Percentiles rank a stretch among this genome's conserved stretches.
Conservation (phyloP, 306 rosid genomes). For the Geum urbanum region DNA sequence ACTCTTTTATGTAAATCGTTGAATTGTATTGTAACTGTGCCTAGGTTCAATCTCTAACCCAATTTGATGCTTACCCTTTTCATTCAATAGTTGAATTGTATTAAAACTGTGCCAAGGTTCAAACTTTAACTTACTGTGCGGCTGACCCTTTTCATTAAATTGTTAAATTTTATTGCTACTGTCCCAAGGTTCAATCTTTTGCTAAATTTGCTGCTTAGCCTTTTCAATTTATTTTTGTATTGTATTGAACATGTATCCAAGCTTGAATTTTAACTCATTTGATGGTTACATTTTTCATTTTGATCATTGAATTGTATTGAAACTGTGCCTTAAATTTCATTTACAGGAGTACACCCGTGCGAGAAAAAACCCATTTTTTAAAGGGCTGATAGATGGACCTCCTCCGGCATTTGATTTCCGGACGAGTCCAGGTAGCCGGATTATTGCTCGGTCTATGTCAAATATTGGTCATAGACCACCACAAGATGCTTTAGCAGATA, state of each 20-base stretch:
- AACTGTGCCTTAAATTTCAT: slow-evolving; percentile 4
- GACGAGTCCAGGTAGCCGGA: slow-evolving; percentile 11
- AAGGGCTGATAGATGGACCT: slow-evolving; percentile 38
- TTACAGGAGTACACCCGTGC: slow-evolving; percentile 43
- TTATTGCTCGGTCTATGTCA: slow-evolving; percentile 25
- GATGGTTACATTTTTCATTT: background rate
- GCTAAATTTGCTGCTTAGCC: no score
- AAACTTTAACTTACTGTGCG: background rate
- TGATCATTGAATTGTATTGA: background rate
- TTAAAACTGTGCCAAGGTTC: background rate
- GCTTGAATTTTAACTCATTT: background rate
- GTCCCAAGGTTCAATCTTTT: no score
- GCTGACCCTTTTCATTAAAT: no score
- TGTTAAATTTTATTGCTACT: no score
- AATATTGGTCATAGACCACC: slow-evolving; percentile 29
- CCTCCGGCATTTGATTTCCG: slow-evolving; percentile 19
- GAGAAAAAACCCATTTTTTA: slow-evolving; percentile 41
- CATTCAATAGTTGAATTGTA: background rate
- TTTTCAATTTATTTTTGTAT: no score
- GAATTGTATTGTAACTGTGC: no score
- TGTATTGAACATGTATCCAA: no score
- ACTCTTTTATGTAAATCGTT: background rate
- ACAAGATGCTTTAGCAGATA: slow-evolving; percentile 31
- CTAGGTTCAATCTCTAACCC: background rate
- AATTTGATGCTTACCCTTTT: background rate